Evolutionary conservation across 805 yeast species (phyloP), one percentile per base, ranked within the genome.

Genomic region (Sungouiella thailandica): DNA sequence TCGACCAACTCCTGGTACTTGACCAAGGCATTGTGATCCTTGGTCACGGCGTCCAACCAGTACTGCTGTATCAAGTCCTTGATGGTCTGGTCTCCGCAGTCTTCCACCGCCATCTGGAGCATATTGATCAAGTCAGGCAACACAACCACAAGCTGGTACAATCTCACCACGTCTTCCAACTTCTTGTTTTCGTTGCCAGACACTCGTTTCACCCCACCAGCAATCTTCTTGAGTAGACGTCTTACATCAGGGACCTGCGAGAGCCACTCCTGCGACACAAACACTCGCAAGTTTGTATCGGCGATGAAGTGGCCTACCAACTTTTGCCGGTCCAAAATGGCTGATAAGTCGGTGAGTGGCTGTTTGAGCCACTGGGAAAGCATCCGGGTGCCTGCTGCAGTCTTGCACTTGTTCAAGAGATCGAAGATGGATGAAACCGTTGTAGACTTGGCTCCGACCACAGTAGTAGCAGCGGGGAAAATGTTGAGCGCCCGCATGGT

Each of bases 341-440:
- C 76, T 0, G 47, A 51, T 8, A 71, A 52, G 44, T 78, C 77
- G 34, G 95, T 80, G 31, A 93, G 68, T 1, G 99, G 99, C 58
- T 93, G 98, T 52, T 90, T 93, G 40, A 93, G 69, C 98, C 98
- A 93, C 52, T 87, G 96, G 11, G 93, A 80, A 17, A 93, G 70
- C 32, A 89, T 60, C 43, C 97, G 72, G 1, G 90, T 67, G 6
- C 99, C 99, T n/a, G 93, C 87, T 2, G 78, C 71, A 4, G 95
- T 82, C 49, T 84, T 87, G 65, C 97, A 90, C 46, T 80, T 78
- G 64, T 93, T 90, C 48, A 93, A 64, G 28, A 93, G 68, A 17
- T 94, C 96, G 53, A 76, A 89, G 26, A 93, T 60, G 7, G 94
- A 83, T 11, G 60, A 48, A 12, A 63, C 44, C 16, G 53, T 42